Evolutionary conservation across 2,329 filamentous ascomycete genomes (phyloP).

Genomic region (Colletotrichum scovillei): DNA sequence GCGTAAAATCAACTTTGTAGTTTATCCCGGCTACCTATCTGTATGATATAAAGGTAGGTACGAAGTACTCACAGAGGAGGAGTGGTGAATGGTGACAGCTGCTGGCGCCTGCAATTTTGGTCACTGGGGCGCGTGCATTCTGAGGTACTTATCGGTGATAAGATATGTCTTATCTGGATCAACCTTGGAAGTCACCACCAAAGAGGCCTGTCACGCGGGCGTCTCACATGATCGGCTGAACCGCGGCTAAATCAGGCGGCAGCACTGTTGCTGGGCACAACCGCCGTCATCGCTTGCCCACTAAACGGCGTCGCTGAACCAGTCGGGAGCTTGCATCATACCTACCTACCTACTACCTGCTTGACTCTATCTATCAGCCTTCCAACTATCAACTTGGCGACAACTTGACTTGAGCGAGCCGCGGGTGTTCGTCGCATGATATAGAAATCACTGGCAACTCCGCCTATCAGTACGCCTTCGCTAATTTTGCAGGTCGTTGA

Average conservation of each 20-base stretch:
- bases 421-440: constrained; percentile 27
- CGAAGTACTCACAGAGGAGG: no score
- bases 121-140: neutral
- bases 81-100: neutral
- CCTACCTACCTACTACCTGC: constrained; percentile 6
- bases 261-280: constrained; percentile 24
- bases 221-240: constrained; percentile 32
- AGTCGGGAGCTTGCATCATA: constrained; percentile 36
- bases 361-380: constrained; percentile 25
- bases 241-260: constrained; percentile 17
- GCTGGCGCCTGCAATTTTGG: neutral
- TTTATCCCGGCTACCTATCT: no score
- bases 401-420: constrained; percentile 14
- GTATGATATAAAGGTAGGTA: no score
- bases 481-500: constrained; percentile 10
- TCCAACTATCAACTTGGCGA: constrained; percentile 27
- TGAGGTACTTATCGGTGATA: neutral
- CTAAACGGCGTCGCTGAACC: constrained; percentile 33
- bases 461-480: neutral
- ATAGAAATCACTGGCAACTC: neutral
- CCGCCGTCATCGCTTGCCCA: constrained; percentile 34
- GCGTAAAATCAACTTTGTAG: no score
- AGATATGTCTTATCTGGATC: neutral
- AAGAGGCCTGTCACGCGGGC: constrained; percentile 13
- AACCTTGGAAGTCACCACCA: neutral